Evolutionary conservation across 306 rosid genomes (phyloP), one percentile per base, ranked within the genome.

Genomic region (Prinsepia uniflora): DNA sequence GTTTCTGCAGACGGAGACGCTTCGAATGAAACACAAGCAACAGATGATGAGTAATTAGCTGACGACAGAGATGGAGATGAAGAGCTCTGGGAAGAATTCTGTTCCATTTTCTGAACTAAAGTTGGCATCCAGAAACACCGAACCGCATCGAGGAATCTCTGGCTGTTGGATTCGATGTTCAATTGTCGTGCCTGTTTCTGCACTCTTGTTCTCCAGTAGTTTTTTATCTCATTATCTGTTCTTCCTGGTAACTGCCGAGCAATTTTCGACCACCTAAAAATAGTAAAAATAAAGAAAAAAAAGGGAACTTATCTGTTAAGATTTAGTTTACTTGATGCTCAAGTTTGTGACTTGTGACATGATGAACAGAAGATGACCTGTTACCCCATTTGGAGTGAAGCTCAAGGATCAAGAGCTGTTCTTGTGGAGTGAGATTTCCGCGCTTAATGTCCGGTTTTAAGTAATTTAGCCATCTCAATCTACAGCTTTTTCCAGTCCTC

Each of bases 401-500:
- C 71, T 94, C 95, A 68, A 90, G 95, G 79, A 94, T 94, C 89
- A 87, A 52, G 34, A 94, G 84, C 43, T 94, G 98, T 67, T 94
- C 98, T 68, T 94, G 95, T 15, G 96, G 97, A 61, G 92, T 84
- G 44, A 94, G 95, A 58, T 94, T 90, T 46, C 98, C 98, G 41
- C 98, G 84, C 80, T 94, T 94, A 56, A 94, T 88, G 68, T 94
- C 98, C 3, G 98, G 98, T 82, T 90, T 94, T 73, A 94, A 82
- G 68, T 94, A 94, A 72, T 94, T 94, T 45, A 94, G 81, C 98
- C 98, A 94, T 72, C 98, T 87, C 34, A 94, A 76, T 77, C 98
- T 90, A 80, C 98, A 94, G 78, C 98, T 94, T 71, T 94, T 94
- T 41, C 98, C 98, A 17, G 92, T 90, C 80, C 98, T 94, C 90